Evolutionary conservation across 345 rosid species (phyloP).

Genomic region (Garcia nutans): DNA sequence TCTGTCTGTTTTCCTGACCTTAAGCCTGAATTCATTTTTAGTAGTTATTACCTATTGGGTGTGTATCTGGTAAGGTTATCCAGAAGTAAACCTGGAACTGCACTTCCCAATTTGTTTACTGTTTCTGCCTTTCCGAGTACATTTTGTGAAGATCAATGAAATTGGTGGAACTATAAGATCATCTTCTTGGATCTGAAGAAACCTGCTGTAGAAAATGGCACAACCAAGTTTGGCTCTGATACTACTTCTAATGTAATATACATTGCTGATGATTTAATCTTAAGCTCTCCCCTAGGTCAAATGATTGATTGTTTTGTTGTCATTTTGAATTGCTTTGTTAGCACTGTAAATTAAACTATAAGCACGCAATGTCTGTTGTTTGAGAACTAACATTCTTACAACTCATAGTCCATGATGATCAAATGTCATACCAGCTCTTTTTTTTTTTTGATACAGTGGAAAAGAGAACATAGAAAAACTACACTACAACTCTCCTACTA

Average conservation of each 20-base stretch:
- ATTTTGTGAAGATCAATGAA: background rate
- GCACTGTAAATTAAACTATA: background rate
- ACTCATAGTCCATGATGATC: background rate
- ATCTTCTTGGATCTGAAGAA: background rate
- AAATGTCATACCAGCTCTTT: background rate
- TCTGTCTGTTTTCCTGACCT: too few species aligned
- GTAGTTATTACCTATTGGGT: background rate
- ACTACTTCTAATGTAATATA: background rate
- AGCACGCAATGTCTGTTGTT: background rate
- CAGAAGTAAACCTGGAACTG: background rate
- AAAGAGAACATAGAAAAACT: too few species aligned
- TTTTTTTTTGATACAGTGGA: too few species aligned
- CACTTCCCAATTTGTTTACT: background rate
- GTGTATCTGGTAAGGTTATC: background rate
- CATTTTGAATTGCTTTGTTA: background rate
- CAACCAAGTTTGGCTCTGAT: background rate
- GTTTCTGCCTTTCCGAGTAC: too few species aligned
- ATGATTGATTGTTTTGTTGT: background rate
- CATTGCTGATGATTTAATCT: background rate
- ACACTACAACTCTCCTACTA: too few species aligned
- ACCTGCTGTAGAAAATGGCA: too few species aligned
- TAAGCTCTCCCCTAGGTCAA: background rate
- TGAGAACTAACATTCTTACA: background rate
- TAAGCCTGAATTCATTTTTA: too few species aligned
- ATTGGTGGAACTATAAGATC: background rate